Base-by-base conservation (phyloP, 148 eudicot species). In the Rhododendron mucronatum region DNA sequence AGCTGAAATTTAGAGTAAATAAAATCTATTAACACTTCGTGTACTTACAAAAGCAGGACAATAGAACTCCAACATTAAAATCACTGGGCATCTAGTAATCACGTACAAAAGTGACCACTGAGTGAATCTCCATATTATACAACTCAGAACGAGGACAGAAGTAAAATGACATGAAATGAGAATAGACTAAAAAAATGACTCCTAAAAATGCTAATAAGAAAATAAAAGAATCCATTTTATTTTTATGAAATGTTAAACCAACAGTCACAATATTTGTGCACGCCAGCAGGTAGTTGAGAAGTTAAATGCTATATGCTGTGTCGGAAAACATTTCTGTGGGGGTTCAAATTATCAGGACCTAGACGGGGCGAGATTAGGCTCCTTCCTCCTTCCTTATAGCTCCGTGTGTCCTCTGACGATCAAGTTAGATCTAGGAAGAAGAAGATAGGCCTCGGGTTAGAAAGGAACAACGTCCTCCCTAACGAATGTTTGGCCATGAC, bases 1-100 rank as follows among this genome's bases (percentile, higher is more conserved):
- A 94, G 75, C 95, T 93, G 94, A 77, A 65, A 82, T 55, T 45
- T 75, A 45, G 61, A 41, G 84, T 20, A 86, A 76, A 78, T 53
- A 74, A 57, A 15, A 79, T 14, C 79, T 69, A 71, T 84, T 81
- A 90, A 83, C 67, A 85, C 80, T 57, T 81, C 82, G 75, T 39
- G n/a, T 28, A 88, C 55, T 82, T 45, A 45, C 16, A 50, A 48
- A 23, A 48, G 21, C 13, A 75, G 3, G 48, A 71, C 14, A 80
- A 28, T 9, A 45, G 9, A 79, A 78, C 35, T 13, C 82, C 76
- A 57, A 13, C 39, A 59, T 78, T 77, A 77, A 77, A 13, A 61
- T n/a, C 78, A 63, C 33, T 79, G 12, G 20, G 73, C 35, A 5
- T 63, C 20, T n/a, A 30, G 55, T 15, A 44, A 23, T 10, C 80